These are phyloP conservation scores for Euphrasia arctica DNA, from an alignment of 305 asterid genomes.

Conservation along the genomic window DNA sequence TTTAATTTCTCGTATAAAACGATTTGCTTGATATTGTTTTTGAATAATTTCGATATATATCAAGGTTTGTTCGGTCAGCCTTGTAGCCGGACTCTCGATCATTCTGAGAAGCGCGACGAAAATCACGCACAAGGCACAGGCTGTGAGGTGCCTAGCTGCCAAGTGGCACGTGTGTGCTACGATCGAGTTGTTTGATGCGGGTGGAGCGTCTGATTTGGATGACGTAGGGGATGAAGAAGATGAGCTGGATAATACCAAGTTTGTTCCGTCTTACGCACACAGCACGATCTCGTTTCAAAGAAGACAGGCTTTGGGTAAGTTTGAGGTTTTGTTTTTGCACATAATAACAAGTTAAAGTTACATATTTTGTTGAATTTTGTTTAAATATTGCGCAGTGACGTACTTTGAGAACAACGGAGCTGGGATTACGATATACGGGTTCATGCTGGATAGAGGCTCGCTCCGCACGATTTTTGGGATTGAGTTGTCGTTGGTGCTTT, in stretches of 20 bases:
- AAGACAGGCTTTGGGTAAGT: constrained; percentile 84
- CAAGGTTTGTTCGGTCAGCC: constrained; percentile 84
- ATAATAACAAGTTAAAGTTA: too few species aligned
- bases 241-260: constrained; percentile 65
- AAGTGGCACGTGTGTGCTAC: constrained; percentile 98
- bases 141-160: constrained; percentile 82
- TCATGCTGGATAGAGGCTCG: constrained; percentile 56
- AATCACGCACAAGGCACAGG: constrained; percentile 87
- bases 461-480: constrained; percentile 57
- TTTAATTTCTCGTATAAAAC: too few species aligned
- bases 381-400: constrained; percentile 31
- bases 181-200: constrained; percentile 60
- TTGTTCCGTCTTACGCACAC: constrained; percentile 58
- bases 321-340: neutral
- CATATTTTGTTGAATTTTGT: neutral
- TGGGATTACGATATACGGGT: constrained; percentile 58
- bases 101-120: constrained; percentile 77
- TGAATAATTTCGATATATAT: neutral
- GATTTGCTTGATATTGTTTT: neutral
- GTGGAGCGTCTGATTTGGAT: too few species aligned
- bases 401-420: constrained; percentile 66
- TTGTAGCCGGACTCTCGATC: constrained; percentile 74
- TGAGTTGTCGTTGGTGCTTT: constrained; percentile 51
- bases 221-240: constrained; percentile 72
- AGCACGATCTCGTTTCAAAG: constrained; percentile 91